Conservation (phyloP, 768 basidiomycete genomes). For the Leucogyrophana mollusca region DNA sequence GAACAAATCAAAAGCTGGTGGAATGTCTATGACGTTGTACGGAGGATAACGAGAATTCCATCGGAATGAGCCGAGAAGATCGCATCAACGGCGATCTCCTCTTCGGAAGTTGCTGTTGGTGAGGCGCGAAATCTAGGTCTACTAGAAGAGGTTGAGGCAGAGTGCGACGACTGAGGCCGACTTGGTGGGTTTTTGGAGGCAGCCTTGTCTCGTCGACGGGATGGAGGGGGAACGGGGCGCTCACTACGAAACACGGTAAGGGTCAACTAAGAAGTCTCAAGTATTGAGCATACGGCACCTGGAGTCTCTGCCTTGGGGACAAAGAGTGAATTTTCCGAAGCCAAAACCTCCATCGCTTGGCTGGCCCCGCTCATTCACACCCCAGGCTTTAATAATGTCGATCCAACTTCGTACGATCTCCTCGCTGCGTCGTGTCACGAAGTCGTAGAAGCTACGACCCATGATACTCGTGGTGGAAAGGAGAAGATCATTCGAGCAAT, state of each 20-base stretch:
- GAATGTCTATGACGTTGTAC: constrained; percentile 37
- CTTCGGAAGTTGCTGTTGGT: constrained; percentile 3
- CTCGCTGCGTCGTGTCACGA: constrained; percentile 65
- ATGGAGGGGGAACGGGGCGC: constrained; percentile 22
- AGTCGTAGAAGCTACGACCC: constrained; percentile 73
- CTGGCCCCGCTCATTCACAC: constrained; percentile 80
- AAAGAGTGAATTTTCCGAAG: constrained; percentile 66
- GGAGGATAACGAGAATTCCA: constrained; percentile 77
- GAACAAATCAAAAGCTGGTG: neutral
- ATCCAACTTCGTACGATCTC: constrained; percentile 70
- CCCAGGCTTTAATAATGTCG: constrained; percentile 77
- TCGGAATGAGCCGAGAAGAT: constrained; percentile 88
- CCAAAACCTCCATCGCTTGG: constrained; percentile 85
- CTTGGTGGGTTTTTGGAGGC: constrained; percentile 11
- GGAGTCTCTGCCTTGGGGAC: constrained; percentile 61
- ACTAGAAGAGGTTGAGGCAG: neutral
- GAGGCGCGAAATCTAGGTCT: constrained; percentile 14
- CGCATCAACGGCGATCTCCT: constrained; percentile 64
- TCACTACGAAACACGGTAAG: constrained; percentile 17
- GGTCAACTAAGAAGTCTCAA: neutral
- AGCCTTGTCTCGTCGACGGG: constrained; percentile 27
- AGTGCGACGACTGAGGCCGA: constrained; percentile 8
- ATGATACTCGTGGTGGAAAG: constrained; percentile 57
- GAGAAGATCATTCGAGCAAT: constrained; percentile 74
- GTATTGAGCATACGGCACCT: constrained; percentile 34